A percentile compares a stretch with the other conserved stretches of the same genome.
These are phyloP conservation scores for Ceratocystis huliohia DNA, from an alignment of 2,329 filamentous ascomycete species.

Conservation along the genomic window DNA sequence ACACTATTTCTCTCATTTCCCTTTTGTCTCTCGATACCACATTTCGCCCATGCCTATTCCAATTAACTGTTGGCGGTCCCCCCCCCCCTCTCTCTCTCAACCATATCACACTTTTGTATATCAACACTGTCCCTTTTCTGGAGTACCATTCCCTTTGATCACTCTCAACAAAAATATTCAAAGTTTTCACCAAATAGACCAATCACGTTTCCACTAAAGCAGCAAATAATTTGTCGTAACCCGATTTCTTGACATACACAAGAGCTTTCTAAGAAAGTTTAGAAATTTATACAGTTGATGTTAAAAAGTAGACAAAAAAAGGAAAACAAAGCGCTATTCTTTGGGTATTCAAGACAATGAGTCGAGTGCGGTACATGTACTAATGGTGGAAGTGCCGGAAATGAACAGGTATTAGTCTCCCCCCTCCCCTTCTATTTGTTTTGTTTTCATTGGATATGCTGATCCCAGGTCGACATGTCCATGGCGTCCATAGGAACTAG, in stretches of 20 bases:
- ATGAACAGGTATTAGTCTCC: too few relatives aligned
- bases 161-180: background rate
- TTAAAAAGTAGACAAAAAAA: background rate
- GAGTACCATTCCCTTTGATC: background rate
- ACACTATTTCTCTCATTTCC: background rate
- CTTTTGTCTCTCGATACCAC: slow-evolving; percentile 11
- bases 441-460: slow-evolving; percentile 20
- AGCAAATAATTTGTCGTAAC: background rate
- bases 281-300: too few relatives aligned
- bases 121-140: background rate
- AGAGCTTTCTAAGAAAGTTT: too few relatives aligned
- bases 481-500: slow-evolving; percentile 49
- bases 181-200: slow-evolving; percentile 10
- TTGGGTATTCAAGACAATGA: background rate
- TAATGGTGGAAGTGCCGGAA: background rate
- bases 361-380: background rate
- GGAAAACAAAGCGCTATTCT: background rate
- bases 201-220: background rate
- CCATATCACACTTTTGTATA: slow-evolving; percentile 3
- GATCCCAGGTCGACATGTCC: slow-evolving; percentile 41
- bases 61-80: background rate
- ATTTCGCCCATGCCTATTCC: background rate
- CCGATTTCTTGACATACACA: background rate
- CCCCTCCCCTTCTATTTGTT: background rate
- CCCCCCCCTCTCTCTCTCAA: background rate